Percentiles rank a stretch among this genome's conserved stretches.
Conservation (phyloP, 495 filamentous ascomycete species). For the Penicillium pancosmium region DNA sequence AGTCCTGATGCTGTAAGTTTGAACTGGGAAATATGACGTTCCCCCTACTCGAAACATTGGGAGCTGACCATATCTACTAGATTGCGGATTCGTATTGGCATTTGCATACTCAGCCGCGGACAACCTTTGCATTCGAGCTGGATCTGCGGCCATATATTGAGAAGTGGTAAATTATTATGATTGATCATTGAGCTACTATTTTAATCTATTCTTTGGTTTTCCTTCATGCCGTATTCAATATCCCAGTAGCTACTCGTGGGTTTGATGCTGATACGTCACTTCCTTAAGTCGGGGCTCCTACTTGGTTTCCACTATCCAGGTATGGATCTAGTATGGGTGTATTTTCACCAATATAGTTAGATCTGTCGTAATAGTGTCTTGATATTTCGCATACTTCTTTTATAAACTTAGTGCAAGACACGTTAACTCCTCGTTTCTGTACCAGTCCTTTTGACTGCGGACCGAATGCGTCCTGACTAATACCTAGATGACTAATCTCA, state of each 20-base stretch:
- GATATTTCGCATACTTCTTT: no score
- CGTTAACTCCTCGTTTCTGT: no score
- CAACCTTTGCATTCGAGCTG: constrained; percentile 81
- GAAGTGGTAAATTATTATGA: constrained; percentile 58
- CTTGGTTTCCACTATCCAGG: no score
- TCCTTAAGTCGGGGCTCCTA: no score
- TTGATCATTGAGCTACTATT: neutral
- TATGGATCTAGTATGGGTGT: no score
- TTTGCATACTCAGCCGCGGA: constrained; percentile 81
- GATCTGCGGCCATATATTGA: constrained; percentile 81
- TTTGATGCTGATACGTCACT: no score
- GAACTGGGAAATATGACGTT: neutral
- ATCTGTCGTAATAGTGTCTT: neutral
- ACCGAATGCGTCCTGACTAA: neutral
- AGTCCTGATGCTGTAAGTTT: constrained; percentile 75
- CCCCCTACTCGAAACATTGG: neutral
- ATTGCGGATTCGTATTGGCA: constrained; percentile 92
- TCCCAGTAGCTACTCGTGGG: no score
- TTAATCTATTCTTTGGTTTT: neutral
- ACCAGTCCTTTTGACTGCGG: neutral
- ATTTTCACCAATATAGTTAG: no score
- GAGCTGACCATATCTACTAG: constrained; percentile 43
- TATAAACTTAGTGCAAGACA: no score
- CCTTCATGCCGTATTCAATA: no score
- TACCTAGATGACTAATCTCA: neutral